Evolutionary conservation across 805 yeast genomes (phyloP).

Genomic region (Babjeviella inositovora): DNA sequence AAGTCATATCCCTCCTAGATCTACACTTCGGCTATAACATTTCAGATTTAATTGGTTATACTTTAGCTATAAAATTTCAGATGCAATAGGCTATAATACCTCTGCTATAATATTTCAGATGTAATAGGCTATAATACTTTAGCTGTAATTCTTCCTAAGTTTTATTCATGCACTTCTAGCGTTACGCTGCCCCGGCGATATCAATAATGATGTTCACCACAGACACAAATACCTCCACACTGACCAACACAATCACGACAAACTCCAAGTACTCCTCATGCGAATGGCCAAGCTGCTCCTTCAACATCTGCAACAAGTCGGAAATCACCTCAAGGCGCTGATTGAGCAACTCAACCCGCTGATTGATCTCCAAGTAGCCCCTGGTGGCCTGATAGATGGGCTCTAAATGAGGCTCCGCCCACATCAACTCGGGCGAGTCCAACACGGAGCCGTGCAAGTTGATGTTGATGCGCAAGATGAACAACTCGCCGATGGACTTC

Average conservation of each 20-base stretch:
- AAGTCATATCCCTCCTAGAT: no score
- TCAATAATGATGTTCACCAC: slow-evolving; percentile 64
- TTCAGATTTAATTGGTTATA: no score
- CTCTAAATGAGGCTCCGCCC: slow-evolving; percentile 97
- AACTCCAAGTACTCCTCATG: slow-evolving; percentile 69
- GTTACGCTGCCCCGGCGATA: no score
- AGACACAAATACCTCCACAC: slow-evolving; percentile 83
- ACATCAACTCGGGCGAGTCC: slow-evolving; percentile 96
- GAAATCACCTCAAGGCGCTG: slow-evolving; percentile 89
- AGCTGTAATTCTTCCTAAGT: no score
- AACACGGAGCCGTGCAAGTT: slow-evolving; percentile 77
- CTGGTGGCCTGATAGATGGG: slow-evolving; percentile 96
- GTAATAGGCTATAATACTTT: no score
- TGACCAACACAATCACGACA: slow-evolving; percentile 80
- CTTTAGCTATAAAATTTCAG: no score
- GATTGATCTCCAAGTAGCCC: slow-evolving; percentile 90
- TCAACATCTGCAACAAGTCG: slow-evolving; percentile 87
- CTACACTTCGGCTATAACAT: no score
- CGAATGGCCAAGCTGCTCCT: slow-evolving; percentile 92
- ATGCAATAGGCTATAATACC: no score
- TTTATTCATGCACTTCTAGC: no score
- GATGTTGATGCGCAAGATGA: slow-evolving; percentile 71
- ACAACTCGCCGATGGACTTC: slow-evolving; percentile 94
- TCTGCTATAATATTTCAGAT: no score
- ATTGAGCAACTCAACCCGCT: slow-evolving; percentile 76